A percentile compares a stretch with the other conserved stretches of the same genome.
phyloP scores from a whole-genome alignment of 768 basidiomycete species.

The Lactifluus piperatus region DNA sequence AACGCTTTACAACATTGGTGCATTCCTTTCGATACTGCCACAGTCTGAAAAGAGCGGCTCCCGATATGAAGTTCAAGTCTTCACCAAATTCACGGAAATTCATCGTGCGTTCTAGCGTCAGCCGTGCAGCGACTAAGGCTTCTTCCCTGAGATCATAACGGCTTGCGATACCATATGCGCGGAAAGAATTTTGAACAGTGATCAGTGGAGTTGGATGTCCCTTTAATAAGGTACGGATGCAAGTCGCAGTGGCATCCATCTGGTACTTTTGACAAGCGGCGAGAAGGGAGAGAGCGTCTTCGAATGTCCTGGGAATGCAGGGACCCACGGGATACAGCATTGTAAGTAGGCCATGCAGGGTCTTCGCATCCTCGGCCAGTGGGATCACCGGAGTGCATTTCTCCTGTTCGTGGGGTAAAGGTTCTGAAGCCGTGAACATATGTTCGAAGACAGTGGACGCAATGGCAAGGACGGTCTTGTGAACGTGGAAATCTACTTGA shows the following conservation, averaged over 20 bases:
- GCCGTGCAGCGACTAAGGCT: not conserved
- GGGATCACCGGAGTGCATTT: not conserved
- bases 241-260: not conserved
- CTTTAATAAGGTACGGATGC: not conserved
- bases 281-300: not conserved
- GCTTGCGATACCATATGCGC: conserved; percentile 2
- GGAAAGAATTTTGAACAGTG: not conserved
- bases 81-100: not conserved
- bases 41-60: not conserved
- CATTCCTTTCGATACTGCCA: not conserved
- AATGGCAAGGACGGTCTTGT: conserved; percentile 44
- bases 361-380: conserved; percentile 1
- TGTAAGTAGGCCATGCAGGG: not conserved
- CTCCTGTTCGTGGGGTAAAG: not conserved
- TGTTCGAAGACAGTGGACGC: conserved; percentile 51
- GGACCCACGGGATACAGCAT: not conserved
- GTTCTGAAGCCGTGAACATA: conserved; percentile 33
- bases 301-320: not conserved
- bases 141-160: conserved; percentile 4
- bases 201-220: not conserved
- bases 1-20: not conserved
- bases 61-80: conserved; percentile 1
- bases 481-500: conserved; percentile 41
- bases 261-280: conserved; percentile 11
- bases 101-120: not conserved